phyloP scores from a whole-genome alignment of 345 rosid species.

The Cardamine chenopodiifolia region DNA sequence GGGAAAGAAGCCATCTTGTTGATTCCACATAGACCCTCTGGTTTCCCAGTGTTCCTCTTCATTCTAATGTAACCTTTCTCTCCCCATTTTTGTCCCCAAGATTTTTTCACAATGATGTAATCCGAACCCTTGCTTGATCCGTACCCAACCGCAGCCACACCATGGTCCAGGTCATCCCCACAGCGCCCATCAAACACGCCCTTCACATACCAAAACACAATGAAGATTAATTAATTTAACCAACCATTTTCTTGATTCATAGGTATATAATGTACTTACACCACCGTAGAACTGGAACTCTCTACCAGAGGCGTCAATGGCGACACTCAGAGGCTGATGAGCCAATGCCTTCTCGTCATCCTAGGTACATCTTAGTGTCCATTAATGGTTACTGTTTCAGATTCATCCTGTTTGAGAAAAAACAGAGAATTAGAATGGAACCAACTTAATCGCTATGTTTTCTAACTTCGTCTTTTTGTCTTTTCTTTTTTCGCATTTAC shows the following conservation, averaged over 20 bases:
- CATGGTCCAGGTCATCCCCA: slow-evolving; percentile 67
- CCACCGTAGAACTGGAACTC: slow-evolving; percentile 75
- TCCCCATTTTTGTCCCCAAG: slow-evolving; percentile 89
- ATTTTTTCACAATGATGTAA: slow-evolving; percentile 78
- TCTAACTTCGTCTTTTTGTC: background rate
- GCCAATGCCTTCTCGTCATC: slow-evolving; percentile 73
- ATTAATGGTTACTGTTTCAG: slow-evolving; percentile 59
- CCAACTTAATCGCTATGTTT: background rate
- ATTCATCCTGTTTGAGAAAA: slow-evolving; percentile 51
- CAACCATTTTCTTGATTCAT: slow-evolving; percentile 1
- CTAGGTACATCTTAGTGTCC: slow-evolving; percentile 71
- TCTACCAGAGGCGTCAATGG: slow-evolving; percentile 77
- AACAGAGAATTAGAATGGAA: background rate
- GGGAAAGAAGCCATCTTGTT: slow-evolving; percentile 91
- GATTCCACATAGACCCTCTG: slow-evolving; percentile 76
- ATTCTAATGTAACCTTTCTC: slow-evolving; percentile 76
- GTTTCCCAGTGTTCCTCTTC: slow-evolving; percentile 79
- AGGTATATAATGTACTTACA: slow-evolving; percentile 45
- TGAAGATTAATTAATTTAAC: background rate
- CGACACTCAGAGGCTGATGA: slow-evolving; percentile 77
- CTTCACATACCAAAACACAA: slow-evolving; percentile 42
- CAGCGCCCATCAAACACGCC: slow-evolving; percentile 77
- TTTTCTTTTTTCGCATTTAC: background rate
- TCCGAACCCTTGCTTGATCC: slow-evolving; percentile 68
- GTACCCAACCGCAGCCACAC: slow-evolving; percentile 84